A percentile compares a stretch with the other conserved stretches of the same genome.
phyloP scores from a whole-genome alignment of 192 early-diverging fungal species.

The Obelidium mucronatum region DNA sequence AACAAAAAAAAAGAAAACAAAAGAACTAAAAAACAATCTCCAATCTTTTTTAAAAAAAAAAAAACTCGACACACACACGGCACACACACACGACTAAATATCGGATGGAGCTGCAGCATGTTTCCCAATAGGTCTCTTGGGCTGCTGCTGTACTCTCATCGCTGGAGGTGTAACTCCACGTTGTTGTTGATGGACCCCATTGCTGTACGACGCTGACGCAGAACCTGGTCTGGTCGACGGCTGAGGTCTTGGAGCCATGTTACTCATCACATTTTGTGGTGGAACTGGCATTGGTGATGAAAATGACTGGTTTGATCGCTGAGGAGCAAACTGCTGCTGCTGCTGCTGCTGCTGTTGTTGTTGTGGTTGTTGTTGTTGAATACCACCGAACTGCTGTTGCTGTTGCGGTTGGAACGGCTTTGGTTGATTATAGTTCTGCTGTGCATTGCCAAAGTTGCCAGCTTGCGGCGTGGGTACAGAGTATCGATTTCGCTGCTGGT shows the following conservation, averaged over 20 bases:
- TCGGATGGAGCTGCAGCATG: slow-evolving; percentile 11
- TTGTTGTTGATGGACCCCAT: not conserved
- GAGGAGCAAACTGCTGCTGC: not conserved
- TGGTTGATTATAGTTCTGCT: not conserved
- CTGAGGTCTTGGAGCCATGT: not conserved
- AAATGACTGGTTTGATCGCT: too few species aligned
- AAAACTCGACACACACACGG: too few species aligned
- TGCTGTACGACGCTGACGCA: not conserved
- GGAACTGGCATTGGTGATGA: not conserved
- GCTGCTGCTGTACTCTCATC: slow-evolving; percentile 2
- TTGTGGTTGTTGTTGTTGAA: not conserved
- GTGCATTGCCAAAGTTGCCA: not conserved
- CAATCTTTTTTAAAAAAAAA: not conserved
- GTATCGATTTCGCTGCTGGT: too few species aligned
- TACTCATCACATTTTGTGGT: not conserved
- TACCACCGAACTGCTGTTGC: not conserved
- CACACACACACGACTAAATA: slow-evolving; percentile 22
- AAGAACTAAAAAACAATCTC: not conserved
- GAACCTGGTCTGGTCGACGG: not conserved
- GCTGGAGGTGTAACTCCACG: not conserved
- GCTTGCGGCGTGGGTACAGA: not conserved
- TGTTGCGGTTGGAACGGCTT: not conserved
- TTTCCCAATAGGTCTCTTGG: not conserved
- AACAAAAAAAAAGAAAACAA: not conserved
- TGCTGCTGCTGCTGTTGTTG: not conserved